Conservation (phyloP, 2,329 filamentous ascomycete species). For the Microsporum ferrugineum region DNA sequence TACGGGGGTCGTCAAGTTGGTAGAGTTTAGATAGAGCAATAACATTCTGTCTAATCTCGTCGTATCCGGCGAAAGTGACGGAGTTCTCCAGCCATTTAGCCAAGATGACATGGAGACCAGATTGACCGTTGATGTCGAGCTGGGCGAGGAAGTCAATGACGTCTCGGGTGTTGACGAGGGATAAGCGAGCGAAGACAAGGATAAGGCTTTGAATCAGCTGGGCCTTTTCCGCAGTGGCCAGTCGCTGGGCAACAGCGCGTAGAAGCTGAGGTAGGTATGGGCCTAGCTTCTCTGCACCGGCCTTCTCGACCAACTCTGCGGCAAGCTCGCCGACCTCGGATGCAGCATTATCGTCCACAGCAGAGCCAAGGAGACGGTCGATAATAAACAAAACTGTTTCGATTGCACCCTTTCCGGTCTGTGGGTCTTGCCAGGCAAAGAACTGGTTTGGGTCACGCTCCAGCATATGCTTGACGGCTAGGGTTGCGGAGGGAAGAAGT, state of each 20-base stretch:
- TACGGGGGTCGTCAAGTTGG: slow-evolving; percentile 67
- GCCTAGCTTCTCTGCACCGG: slow-evolving; percentile 78
- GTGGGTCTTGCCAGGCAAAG: slow-evolving; percentile 69
- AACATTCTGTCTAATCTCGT: slow-evolving; percentile 93
- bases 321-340: slow-evolving; percentile 93
- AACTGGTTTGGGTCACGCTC: slow-evolving; percentile 83
- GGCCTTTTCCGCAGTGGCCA: slow-evolving; percentile 71
- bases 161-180: slow-evolving; percentile 71
- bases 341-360: slow-evolving; percentile 83
- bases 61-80: slow-evolving; percentile 92
- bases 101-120: slow-evolving; percentile 77
- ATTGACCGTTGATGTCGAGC: slow-evolving; percentile 62
- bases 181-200: slow-evolving; percentile 84
- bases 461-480: slow-evolving; percentile 79
- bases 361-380: slow-evolving; percentile 71
- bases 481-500: slow-evolving; percentile 72
- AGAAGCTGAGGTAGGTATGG: slow-evolving; percentile 82
- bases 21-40: slow-evolving; percentile 89
- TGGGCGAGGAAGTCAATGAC: slow-evolving; percentile 85
- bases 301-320: slow-evolving; percentile 89
- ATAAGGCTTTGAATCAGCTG: slow-evolving; percentile 93
- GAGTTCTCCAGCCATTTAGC: slow-evolving; percentile 97
- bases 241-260: slow-evolving; percentile 72
- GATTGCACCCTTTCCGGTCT: slow-evolving; percentile 66
- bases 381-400: slow-evolving; percentile 87